Percentiles rank a stretch among this genome's conserved stretches.
phyloP scores from a whole-genome alignment of 2,329 filamentous ascomycete species.

The Zymoseptoria brevis region DNA sequence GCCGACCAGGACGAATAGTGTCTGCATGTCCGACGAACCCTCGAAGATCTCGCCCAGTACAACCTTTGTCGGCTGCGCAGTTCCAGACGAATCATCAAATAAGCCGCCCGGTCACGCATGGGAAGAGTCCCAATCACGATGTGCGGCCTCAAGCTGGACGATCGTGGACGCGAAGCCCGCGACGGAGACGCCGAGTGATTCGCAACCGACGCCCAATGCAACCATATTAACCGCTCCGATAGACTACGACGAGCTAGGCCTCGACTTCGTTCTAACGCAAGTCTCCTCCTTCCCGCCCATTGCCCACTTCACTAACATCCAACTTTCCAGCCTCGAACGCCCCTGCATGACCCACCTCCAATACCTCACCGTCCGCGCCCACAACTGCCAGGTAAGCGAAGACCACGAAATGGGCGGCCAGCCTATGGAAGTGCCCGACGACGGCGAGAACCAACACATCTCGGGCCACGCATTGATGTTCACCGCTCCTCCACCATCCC shows the following conservation, averaged over 20 bases:
- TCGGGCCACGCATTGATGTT: conserved; percentile 18
- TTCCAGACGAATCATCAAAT: not conserved
- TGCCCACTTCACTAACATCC: not conserved
- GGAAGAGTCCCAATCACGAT: not conserved
- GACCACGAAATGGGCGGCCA: conserved; percentile 5
- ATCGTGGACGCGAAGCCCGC: not conserved
- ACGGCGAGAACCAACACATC: conserved; percentile 20
- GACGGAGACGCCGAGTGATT: not conserved
- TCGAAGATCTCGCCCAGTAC: not conserved
- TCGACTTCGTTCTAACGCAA: conserved; percentile 18
- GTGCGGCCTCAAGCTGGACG: not conserved
- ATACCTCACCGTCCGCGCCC: conserved; percentile 18
- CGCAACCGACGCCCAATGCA: not conserved
- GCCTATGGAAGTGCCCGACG: conserved; percentile 15
- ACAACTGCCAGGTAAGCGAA: conserved; percentile 12
- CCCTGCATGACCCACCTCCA: conserved; percentile 19
- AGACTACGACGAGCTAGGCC: conserved; percentile 17
- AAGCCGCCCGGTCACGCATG: not conserved
- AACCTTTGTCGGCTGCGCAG: not conserved
- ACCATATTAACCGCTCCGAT: conserved; percentile 8
- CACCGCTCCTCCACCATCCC: conserved; percentile 11
- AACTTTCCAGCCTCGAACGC: conserved; percentile 12
- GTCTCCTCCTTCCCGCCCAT: not conserved
- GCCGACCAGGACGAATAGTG: conserved; percentile 14
- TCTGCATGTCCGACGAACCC: conserved; percentile 9